Percentiles rank a stretch among this genome's conserved stretches.
Evolutionary conservation across 1,284 basidiomycete species (phyloP).

Genomic region (Melampsora larici-populina): DNA sequence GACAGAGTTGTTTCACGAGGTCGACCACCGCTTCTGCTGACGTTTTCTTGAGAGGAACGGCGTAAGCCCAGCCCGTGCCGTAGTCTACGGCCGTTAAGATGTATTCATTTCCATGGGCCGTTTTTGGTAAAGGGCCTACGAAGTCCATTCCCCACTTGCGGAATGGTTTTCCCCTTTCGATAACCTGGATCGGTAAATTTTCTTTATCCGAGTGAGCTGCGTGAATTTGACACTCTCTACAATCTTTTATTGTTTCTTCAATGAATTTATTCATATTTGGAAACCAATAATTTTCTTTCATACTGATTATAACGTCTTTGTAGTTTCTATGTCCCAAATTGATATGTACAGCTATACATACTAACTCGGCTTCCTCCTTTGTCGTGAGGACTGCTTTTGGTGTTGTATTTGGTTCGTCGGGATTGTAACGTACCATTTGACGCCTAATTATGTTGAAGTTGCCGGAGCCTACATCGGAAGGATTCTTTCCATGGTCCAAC

Average conservation of each 20-base stretch:
- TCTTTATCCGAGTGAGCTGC: background rate
- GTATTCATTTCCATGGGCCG: background rate
- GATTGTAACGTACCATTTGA: too few relatives aligned
- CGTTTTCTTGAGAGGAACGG: background rate
- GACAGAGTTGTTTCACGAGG: background rate
- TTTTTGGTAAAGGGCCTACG: background rate
- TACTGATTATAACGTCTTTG: background rate
- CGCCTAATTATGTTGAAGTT: too few relatives aligned
- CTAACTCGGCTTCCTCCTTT: too few relatives aligned
- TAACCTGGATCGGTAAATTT: background rate
- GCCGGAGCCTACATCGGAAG: too few relatives aligned
- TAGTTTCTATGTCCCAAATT: background rate
- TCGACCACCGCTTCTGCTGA: background rate
- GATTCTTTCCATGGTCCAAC: too few relatives aligned
- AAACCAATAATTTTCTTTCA: background rate
- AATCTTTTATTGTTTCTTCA: background rate
- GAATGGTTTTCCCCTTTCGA: background rate
- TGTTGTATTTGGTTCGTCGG: too few relatives aligned
- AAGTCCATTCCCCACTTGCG: too few relatives aligned
- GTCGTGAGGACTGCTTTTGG: too few relatives aligned
- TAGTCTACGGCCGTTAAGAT: background rate
- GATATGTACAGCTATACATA: background rate
- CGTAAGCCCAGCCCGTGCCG: background rate
- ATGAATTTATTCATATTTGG: background rate
- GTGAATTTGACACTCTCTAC: background rate